Conservation (phyloP, 2,329 filamentous ascomycete species). For the Spiromastix sp. region DNA sequence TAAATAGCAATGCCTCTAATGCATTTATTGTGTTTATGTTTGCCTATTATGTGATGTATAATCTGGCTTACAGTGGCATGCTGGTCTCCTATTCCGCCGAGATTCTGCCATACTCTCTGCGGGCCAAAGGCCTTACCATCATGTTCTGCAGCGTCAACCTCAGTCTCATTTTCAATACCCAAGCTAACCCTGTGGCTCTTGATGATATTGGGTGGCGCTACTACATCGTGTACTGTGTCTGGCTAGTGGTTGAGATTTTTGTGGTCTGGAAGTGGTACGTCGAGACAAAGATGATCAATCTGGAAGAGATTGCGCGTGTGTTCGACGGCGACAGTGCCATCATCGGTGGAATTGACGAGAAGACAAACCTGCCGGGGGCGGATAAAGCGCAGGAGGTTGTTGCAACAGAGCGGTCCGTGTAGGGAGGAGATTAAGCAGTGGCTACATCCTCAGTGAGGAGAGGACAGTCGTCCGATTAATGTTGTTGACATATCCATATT, state of each 20-base stretch:
- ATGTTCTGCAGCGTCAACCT: slow-evolving; percentile 42
- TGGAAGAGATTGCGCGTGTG: slow-evolving; percentile 60
- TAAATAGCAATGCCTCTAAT: too few relatives aligned
- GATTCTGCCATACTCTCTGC: slow-evolving; percentile 27
- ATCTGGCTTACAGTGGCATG: slow-evolving; percentile 20
- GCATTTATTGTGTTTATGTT: too few relatives aligned
- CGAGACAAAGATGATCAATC: slow-evolving; percentile 60
- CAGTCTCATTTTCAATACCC: slow-evolving; percentile 33
- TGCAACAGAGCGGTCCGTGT: too few relatives aligned
- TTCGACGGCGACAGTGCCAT: slow-evolving; percentile 54
- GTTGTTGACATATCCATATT: too few relatives aligned
- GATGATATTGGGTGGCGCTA: slow-evolving; percentile 16
- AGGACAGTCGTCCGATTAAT: too few relatives aligned
- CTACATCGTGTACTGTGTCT: slow-evolving; percentile 15
- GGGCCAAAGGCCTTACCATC: slow-evolving; percentile 32
- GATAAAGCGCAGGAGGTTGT: too few relatives aligned
- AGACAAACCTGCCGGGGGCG: too few relatives aligned
- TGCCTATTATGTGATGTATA: slow-evolving; percentile 20
- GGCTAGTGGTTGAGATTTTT: slow-evolving; percentile 22
- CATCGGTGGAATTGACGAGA: too few relatives aligned
- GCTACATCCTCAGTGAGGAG: too few relatives aligned
- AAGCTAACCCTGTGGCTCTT: slow-evolving; percentile 19
- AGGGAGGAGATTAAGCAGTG: too few relatives aligned
- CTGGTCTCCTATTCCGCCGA: slow-evolving; percentile 14
- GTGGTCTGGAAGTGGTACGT: slow-evolving; percentile 31